Conservation (phyloP, 768 basidiomycete genomes). For the Russula foetens region DNA sequence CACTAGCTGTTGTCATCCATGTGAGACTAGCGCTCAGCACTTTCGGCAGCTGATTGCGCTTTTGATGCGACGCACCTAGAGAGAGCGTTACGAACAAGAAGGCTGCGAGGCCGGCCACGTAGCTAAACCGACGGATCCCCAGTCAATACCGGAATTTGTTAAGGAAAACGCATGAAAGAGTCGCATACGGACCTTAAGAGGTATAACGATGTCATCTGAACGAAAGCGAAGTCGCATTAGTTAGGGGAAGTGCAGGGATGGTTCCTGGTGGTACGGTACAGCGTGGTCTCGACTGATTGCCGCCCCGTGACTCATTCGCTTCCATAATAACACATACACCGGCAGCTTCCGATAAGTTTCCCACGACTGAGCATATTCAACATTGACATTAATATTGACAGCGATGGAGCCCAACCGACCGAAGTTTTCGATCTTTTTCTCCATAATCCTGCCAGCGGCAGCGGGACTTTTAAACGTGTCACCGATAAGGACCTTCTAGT, state of each 20-base stretch:
- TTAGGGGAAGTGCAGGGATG: too few relatives aligned
- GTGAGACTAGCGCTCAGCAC: background rate
- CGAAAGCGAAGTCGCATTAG: background rate
- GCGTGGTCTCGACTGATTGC: too few relatives aligned
- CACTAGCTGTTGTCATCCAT: slow-evolving; percentile 56
- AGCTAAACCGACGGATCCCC: slow-evolving; percentile 34
- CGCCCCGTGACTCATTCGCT: too few relatives aligned
- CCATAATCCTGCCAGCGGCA: background rate
- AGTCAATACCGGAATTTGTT: slow-evolving; percentile 1
- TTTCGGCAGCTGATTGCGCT: background rate
- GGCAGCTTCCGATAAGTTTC: background rate
- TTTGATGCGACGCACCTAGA: slow-evolving; percentile 49
- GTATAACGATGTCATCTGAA: slow-evolving; percentile 45
- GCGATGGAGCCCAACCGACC: background rate
- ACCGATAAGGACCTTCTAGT: background rate
- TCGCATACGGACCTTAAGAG: slow-evolving; percentile 45
- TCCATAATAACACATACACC: too few relatives aligned
- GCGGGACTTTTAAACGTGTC: background rate
- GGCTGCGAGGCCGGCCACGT: slow-evolving; percentile 64
- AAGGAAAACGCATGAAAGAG: slow-evolving; percentile 6
- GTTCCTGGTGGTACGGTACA: too few relatives aligned
- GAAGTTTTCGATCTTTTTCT: background rate
- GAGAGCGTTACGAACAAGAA: slow-evolving; percentile 91
- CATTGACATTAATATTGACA: too few relatives aligned
- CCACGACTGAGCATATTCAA: too few relatives aligned